Conservation (phyloP, 345 rosid species). For the Dovyalis caffra region DNA sequence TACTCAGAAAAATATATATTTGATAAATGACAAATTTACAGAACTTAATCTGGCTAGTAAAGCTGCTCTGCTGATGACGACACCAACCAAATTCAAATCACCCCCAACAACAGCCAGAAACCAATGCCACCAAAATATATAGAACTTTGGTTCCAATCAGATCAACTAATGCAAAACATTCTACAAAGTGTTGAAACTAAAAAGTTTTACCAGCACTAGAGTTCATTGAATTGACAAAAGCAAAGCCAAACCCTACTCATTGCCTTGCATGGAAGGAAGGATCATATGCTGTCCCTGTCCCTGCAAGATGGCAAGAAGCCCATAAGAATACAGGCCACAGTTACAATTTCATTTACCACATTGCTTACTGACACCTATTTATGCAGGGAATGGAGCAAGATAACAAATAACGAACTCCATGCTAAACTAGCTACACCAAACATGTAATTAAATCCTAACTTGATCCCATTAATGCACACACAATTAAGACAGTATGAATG, state of each 20-base stretch:
- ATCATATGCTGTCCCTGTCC: conserved; percentile 52
- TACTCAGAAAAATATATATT: conserved; percentile 7
- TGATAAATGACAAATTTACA: conserved; percentile 29
- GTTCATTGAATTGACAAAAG: conserved; percentile 12
- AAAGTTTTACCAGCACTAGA: conserved; percentile 23
- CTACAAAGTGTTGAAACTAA: conserved; percentile 25
- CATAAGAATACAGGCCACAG: not conserved
- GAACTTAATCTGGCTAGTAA: conserved; percentile 9
- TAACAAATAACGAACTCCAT: not conserved
- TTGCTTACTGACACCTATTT: not conserved
- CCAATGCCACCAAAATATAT: conserved; percentile 12
- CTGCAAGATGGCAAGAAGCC: conserved; percentile 30
- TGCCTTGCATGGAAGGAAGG: conserved; percentile 48
- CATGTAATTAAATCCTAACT: not conserved
- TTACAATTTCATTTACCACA: not conserved
- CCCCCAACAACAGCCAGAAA: conserved; percentile 4
- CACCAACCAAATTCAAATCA: not conserved
- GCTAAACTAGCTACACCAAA: not conserved
- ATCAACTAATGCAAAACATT: conserved; percentile 16
- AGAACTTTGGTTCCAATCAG: conserved; percentile 16
- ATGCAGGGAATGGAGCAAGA: not conserved
- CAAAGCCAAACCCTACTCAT: conserved; percentile 28
- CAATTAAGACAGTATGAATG: not conserved
- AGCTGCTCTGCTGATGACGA: conserved; percentile 21
- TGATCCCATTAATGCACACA: not conserved